Base-by-base conservation (phyloP, 495 filamentous ascomycete genomes). In the Parmelia sp. region DNA sequence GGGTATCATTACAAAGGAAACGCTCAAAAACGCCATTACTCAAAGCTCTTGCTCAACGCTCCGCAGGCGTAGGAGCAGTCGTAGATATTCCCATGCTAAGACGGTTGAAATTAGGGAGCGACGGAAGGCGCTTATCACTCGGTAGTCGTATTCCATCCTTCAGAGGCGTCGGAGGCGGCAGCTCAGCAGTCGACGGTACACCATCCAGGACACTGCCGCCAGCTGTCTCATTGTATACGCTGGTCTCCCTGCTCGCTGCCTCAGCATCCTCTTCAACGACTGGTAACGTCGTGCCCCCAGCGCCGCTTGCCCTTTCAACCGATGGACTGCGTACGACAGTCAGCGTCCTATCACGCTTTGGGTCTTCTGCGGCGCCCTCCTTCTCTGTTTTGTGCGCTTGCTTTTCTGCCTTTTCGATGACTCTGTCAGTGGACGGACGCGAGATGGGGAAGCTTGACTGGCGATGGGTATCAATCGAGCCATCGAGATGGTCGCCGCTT, bases 231-330 rank as follows among this genome's bases (percentile, higher is more conserved):
- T 63, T 45, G 23, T 59, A 65, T 21, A 64, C 39, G 39, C 67
- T 71, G 17, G 71, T 72, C 55, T 71, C 71, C 58, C 73, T 84
- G 62, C 89, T 92, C 6, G 82, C 84, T 23, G 84, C 88, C 74
- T 97, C 94, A 17, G 86, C 89, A 33, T 87, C 88, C 77, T 98
- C 94, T 62, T 96, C 91, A 11, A 98, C 90, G 57, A 97, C 88
- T 2, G 94, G 94, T n/a, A 98, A 75, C 31, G 90, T 87, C 36
- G 87, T 80, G 15, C 86, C 84, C 33, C 80, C 79, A 17, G 79
- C 70, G 17, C 80, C 83, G 27, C 68, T 72, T 31, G 80, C 72
- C 51, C 83, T 77, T 58, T 91, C 88, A 4, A 75, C 76, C 65
- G 64, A 79, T 47, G 76, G 80, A 71, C 79, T 82, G 57, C 83